Evolutionary conservation across 441 rosid genomes (phyloP).

Genomic region (Eruca vesicaria): DNA sequence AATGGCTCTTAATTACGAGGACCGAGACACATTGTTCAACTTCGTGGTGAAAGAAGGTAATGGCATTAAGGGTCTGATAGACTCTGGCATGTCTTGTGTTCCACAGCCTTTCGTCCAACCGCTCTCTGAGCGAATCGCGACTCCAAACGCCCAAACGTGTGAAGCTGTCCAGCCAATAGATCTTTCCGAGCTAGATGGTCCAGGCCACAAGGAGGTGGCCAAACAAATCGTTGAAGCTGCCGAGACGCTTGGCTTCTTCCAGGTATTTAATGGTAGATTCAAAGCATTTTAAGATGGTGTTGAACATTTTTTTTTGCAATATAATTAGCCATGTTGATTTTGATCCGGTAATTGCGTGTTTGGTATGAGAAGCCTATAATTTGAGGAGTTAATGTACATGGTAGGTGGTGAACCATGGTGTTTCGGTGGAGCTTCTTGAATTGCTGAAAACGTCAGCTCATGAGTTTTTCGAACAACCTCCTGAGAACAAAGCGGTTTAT

Average conservation of each 20-base stretch:
- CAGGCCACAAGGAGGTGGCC: constrained; percentile 42
- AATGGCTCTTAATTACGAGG: constrained; percentile 40
- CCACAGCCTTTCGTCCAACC: constrained; percentile 55
- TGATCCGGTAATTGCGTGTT: background rate
- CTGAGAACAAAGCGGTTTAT: constrained; percentile 44
- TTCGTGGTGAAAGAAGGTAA: constrained; percentile 52
- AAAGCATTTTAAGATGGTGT: background rate
- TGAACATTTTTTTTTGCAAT: background rate
- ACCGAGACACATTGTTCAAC: constrained; percentile 40
- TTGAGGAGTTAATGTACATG: constrained; percentile 6
- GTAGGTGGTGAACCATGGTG: constrained; percentile 62
- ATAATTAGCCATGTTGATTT: background rate
- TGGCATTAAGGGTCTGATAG: constrained; percentile 60
- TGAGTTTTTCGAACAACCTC: constrained; percentile 41
- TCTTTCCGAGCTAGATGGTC: constrained; percentile 46
- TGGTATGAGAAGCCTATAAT: background rate
- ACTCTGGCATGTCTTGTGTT: constrained; percentile 44
- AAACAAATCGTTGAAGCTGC: constrained; percentile 45
- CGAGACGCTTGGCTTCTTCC: constrained; percentile 57
- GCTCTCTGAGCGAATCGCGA: constrained; percentile 45
- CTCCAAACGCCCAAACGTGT: constrained; percentile 4
- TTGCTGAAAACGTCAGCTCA: constrained; percentile 44
- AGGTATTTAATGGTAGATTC: constrained; percentile 11
- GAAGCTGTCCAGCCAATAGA: constrained; percentile 44
- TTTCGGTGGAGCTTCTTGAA: constrained; percentile 46